Evolutionary conservation across 768 basidiomycete species (phyloP).

Genomic region (Auriculariales sp.): DNA sequence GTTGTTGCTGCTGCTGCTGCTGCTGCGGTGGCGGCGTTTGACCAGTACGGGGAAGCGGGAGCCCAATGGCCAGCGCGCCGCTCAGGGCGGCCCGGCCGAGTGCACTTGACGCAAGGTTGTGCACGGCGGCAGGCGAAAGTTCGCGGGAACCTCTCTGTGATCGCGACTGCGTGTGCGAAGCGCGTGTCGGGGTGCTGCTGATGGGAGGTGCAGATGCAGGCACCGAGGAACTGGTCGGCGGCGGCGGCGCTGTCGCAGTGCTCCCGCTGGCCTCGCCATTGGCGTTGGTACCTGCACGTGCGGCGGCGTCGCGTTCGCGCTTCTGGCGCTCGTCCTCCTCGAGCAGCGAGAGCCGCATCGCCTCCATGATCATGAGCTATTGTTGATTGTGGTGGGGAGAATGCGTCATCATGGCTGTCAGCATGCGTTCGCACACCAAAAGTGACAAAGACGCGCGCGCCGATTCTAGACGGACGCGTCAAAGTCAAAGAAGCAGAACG

Average conservation of each 20-base stretch:
- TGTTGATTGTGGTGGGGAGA: background rate
- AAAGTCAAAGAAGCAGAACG: slow-evolving; percentile 13
- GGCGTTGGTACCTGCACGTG: slow-evolving; percentile 14
- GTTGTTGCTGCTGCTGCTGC: background rate
- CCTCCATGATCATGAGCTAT: slow-evolving; percentile 99
- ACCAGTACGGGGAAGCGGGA: background rate
- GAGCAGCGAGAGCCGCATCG: slow-evolving; percentile 86
- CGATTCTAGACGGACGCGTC: background rate
- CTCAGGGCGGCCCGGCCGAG: background rate
- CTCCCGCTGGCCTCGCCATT: slow-evolving; percentile 1
- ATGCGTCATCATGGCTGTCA: background rate
- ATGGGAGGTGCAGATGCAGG: background rate
- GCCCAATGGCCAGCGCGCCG: background rate
- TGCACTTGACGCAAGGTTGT: background rate
- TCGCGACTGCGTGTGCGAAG: background rate
- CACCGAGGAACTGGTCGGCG: background rate
- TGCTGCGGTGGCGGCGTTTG: background rate
- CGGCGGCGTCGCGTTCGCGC: slow-evolving; percentile 20
- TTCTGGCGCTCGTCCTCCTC: slow-evolving; percentile 92
- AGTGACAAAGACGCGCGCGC: slow-evolving; percentile 3
- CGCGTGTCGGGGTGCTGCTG: background rate
- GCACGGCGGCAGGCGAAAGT: background rate
- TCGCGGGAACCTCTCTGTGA: background rate
- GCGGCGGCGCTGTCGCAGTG: background rate
- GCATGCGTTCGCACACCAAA: too few species aligned